Evolutionary conservation across 1,284 basidiomycete species (phyloP).

Genomic region (Cryptococcus sp.): DNA sequence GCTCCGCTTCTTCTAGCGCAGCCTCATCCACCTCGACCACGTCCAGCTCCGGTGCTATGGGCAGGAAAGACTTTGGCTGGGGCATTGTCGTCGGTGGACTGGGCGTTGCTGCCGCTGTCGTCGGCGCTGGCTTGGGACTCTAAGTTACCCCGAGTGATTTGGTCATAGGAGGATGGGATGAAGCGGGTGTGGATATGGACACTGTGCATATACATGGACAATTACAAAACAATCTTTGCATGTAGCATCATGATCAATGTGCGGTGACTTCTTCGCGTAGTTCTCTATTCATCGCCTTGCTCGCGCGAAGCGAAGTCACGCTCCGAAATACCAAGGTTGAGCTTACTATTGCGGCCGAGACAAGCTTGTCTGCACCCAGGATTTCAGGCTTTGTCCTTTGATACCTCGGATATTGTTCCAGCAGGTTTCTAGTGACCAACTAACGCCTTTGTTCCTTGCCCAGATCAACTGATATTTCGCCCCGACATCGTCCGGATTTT

Average conservation of each 20-base stretch:
- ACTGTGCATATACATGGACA: slow-evolving; percentile 1
- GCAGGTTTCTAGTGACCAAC: slow-evolving; percentile 10
- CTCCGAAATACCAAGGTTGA: too few species aligned
- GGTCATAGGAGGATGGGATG: background rate
- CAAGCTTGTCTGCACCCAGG: too few species aligned
- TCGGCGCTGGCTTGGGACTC: slow-evolving; percentile 24
- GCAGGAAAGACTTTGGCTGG: slow-evolving; percentile 12
- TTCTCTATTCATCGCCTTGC: too few species aligned
- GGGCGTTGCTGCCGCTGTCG: slow-evolving; percentile 25
- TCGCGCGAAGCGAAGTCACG: too few species aligned
- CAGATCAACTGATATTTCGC: slow-evolving; percentile 19
- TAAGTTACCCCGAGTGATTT: slow-evolving; percentile 1
- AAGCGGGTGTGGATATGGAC: background rate
- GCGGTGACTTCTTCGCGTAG: too few species aligned
- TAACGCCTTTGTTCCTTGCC: slow-evolving; percentile 17
- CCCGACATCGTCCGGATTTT: slow-evolving; percentile 12
- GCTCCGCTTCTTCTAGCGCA: background rate
- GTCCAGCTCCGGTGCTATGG: slow-evolving; percentile 5
- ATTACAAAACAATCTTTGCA: background rate
- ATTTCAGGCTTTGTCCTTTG: slow-evolving; percentile 1
- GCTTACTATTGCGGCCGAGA: too few species aligned
- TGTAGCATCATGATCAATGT: too few species aligned
- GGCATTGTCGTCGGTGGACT: slow-evolving; percentile 22
- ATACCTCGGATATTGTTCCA: slow-evolving; percentile 21
- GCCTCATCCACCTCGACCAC: slow-evolving; percentile 6